A percentile compares a stretch with the other conserved stretches of the same genome.
Evolutionary conservation across 108 stramenopile genomes (phyloP).

Genomic region (Fistulifera solaris): DNA sequence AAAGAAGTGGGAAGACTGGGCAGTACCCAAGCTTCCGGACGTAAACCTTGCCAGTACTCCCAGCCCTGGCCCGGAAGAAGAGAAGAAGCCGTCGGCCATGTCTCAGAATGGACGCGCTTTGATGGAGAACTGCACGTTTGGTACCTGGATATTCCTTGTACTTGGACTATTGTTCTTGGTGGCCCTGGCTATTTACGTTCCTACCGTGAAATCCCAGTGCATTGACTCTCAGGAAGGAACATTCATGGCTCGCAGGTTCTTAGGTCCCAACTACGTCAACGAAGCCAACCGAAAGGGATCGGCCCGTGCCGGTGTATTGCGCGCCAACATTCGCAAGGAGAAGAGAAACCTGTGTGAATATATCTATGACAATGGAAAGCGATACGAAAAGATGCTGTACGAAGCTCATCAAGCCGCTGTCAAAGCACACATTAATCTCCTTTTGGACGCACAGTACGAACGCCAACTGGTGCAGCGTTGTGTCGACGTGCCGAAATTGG

Average conservation of each 20-base stretch:
- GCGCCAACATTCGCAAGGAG: slow-evolving; percentile 10
- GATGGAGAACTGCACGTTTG: slow-evolving; percentile 8
- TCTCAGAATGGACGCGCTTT: slow-evolving; percentile 8
- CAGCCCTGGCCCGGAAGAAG: slow-evolving; percentile 7
- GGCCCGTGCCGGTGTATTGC: slow-evolving; percentile 8
- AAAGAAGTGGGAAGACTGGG: slow-evolving; percentile 15
- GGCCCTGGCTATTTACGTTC: slow-evolving; percentile 13
- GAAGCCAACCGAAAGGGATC: slow-evolving; percentile 26
- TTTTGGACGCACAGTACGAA: slow-evolving; percentile 9
- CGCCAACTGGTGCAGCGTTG: slow-evolving; percentile 14
- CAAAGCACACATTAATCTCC: slow-evolving; percentile 1
- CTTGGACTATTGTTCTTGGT: slow-evolving; percentile 8
- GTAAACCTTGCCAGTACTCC: slow-evolving; percentile 13
- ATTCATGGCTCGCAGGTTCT: slow-evolving; percentile 24
- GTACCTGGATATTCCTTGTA: slow-evolving; percentile 13
- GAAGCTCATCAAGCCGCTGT: slow-evolving; percentile 7
- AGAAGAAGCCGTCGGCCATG: not conserved
- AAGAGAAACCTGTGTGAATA: not conserved
- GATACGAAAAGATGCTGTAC: slow-evolving; percentile 9
- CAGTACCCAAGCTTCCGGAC: slow-evolving; percentile 24
- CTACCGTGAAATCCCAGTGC: slow-evolving; percentile 25
- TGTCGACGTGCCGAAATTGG: slow-evolving; percentile 6
- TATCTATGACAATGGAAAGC: slow-evolving; percentile 7
- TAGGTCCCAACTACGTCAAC: slow-evolving; percentile 27
- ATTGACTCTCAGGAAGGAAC: slow-evolving; percentile 26